Conservation (phyloP, 2,329 filamentous ascomycete genomes). For the Sarocladium strictum region DNA sequence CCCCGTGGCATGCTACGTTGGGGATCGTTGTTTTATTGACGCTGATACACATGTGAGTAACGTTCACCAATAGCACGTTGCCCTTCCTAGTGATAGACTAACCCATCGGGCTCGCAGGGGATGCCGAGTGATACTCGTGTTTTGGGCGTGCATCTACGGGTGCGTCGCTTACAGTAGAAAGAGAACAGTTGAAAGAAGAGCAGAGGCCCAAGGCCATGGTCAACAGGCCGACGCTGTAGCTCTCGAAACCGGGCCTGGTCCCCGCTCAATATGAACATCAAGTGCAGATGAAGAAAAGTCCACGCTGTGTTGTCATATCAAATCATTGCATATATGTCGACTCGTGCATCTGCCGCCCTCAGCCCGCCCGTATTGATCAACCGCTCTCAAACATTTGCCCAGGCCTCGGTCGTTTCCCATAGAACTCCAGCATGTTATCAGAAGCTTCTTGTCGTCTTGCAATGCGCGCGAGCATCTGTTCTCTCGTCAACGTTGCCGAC, state of each 20-base stretch:
- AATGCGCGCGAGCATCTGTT: constrained; percentile 4
- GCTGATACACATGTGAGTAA: neutral
- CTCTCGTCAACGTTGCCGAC: neutral
- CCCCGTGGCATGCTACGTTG: neutral
- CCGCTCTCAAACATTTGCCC: constrained; percentile 8
- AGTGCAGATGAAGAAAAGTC: neutral
- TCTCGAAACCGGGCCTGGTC: neutral
- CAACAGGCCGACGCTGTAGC: neutral
- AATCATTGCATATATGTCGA: neutral
- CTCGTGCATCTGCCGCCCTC: neutral
- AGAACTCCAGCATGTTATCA: constrained; percentile 3
- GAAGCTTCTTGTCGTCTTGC: neutral
- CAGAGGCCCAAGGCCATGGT: neutral
- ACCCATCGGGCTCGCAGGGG: neutral
- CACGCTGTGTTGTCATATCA: neutral
- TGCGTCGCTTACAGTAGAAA: neutral
- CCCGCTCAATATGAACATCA: neutral
- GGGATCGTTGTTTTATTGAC: neutral
- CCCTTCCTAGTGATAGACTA: neutral
- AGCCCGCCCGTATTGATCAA: neutral
- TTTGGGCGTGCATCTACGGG: neutral
- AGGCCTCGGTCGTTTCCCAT: neutral
- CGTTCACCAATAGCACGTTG: too few relatives aligned
- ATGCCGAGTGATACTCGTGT: neutral
- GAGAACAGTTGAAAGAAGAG: neutral